Base-by-base conservation (phyloP, 2,329 filamentous ascomycete genomes). In the Teratosphaeria epicoccoides region DNA sequence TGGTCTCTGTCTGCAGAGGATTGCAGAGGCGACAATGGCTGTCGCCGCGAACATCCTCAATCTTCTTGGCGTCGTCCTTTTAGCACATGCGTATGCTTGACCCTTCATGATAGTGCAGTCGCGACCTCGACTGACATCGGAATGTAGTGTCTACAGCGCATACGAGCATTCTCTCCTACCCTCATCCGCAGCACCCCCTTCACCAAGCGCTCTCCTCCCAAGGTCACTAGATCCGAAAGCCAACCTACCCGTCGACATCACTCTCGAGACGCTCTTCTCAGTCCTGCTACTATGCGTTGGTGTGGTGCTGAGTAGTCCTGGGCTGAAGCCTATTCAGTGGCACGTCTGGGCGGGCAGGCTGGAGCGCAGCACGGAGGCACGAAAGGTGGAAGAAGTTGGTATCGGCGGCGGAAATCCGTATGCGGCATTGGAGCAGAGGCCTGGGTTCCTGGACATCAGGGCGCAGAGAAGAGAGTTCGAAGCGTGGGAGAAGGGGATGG, bases 391-490 rank as follows among this genome's bases (percentile, higher is more conserved):
- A 53, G 83, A 84, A 24, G 78, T 85, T 63, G 81, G 85, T 29
- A 82, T 88, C 63, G 83, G 80, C 66, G 81, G 83, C 37, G 85
- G 85, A 14, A 95, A 94, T 65, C 88, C 90, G 5, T 97, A 90
- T 68, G 76, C 74, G 47, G 76, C 80, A 45, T 69, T 96, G 54
- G 91, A 97, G 71, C 84, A 87, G 54, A 76, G 93, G 59, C 81
- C 83, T 46, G 84, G 88, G 1, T 98, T 97, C 63, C 79, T 88
- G 72, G 88, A 98, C 71, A 87, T 97, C 57, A 83, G 88, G 68
- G 72, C 46, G 20, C 24, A 37, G 20, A 29, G 46, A n/a, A 82
- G 77, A 65, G 86, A 90, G 54, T 95, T 95, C 73, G 88, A 78
- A 82, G 23, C 71, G 72, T 49, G 68, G 71, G 9, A 65, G 71